These are phyloP conservation scores for Oryza rufipogon DNA, from an alignment of 176 grass and related monocot species.

Conservation along the genomic window DNA sequence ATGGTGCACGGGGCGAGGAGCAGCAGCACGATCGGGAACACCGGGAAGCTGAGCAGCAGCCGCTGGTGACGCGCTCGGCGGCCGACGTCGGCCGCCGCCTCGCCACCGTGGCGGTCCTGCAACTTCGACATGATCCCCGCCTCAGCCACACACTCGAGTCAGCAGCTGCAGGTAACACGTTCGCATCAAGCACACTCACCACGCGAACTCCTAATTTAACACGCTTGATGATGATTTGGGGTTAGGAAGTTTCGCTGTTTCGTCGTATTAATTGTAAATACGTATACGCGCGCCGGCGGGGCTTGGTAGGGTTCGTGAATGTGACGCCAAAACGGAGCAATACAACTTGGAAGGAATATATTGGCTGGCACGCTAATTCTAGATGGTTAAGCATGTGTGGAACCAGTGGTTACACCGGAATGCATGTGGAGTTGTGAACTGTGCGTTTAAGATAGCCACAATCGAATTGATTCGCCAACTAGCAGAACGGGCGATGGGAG, in stretches of 20 bases:
- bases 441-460: not conserved
- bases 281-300: not conserved
- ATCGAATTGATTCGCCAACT: not conserved
- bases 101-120: slow-evolving; percentile 24
- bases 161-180: not conserved
- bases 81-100: not conserved
- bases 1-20: slow-evolving; percentile 35
- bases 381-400: not conserved
- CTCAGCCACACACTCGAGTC: not conserved
- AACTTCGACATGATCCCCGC: not conserved
- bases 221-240: not conserved
- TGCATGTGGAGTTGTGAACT: not conserved
- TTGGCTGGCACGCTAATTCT: not conserved
- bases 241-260: not conserved
- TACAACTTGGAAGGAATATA: not conserved
- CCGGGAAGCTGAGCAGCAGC: not conserved
- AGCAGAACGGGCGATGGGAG: not conserved
- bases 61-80: not conserved
- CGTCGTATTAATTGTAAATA: not conserved
- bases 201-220: not conserved
- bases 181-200: not conserved
- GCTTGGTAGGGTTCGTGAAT: not conserved
- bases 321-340: not conserved
- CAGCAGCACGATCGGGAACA: slow-evolving; percentile 30
- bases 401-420: not conserved